Base-by-base conservation (phyloP, 495 filamentous ascomycete genomes). In the Chaetomidium leptoderma region DNA sequence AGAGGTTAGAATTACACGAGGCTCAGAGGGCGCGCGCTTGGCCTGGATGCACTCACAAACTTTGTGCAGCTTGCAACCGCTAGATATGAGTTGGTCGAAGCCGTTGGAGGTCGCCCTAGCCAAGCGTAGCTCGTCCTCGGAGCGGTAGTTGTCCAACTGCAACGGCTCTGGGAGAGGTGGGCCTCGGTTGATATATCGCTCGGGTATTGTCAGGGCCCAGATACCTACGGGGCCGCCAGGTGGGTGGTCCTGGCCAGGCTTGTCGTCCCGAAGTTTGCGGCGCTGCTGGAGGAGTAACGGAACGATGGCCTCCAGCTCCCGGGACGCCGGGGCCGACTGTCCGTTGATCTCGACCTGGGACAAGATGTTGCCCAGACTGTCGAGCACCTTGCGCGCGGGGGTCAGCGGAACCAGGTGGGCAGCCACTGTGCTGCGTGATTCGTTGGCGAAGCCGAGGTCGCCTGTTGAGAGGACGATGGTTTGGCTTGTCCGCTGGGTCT, bases 311-410 rank as follows among this genome's bases (percentile, higher is more conserved):
- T 96, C 90, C 17, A 96, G 71, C 67, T 95, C 89, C 26, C 78
- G 73, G 1, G 89, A 92, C 39, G 91, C 90, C 14, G 90, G 87
- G 36, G 81, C 77, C 9, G 74, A 59, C 33, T 72, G 65, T 11
- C 67, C 69, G 29, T 78, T 75, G 17, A 78, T 73, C 37, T 84
- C 76, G 45, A 95, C 55, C 33, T 83, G 80, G 45, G 88, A 83
- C 23, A 95, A 69, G 42, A 96, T 92, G 64, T 95, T 96, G 11
- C 91, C 91, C 69, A 93, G 83, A 39, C 87, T 80, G 19, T 79
- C 76, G 16, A 82, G 70, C 54, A 95, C 82, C 44, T 68, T 78
- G 39, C 87, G 79, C 36, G 86, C 78, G 26, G 75, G 68, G 0
- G 87, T 90, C 6, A 95, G 66, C 0, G 87, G 82, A 35, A 85